These are phyloP conservation scores for Cadophora sp. DNA, from an alignment of 2,329 filamentous ascomycete species.

Conservation along the genomic window DNA sequence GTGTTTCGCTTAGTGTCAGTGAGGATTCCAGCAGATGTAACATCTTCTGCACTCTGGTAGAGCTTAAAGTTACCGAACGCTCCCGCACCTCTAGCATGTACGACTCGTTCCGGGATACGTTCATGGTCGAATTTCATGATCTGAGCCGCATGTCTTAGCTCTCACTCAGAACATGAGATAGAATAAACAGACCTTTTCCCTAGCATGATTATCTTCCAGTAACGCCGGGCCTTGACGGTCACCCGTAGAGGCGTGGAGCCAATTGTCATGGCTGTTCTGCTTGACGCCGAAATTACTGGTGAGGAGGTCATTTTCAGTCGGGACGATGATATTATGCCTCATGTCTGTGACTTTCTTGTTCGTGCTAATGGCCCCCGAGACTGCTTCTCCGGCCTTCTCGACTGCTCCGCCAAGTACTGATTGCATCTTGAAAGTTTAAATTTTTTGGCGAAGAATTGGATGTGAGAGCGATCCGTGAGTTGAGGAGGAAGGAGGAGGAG, in stretches of 20 bases:
- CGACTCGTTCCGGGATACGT: slow-evolving; percentile 69
- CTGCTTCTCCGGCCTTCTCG: slow-evolving; percentile 31
- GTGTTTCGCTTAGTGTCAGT: slow-evolving; percentile 73
- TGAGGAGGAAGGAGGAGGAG: neutral
- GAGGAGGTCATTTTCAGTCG: slow-evolving; percentile 63
- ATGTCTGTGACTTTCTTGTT: slow-evolving; percentile 42
- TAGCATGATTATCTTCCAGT: slow-evolving; percentile 73
- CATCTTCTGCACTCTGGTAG: slow-evolving; percentile 66
- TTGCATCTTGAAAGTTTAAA: slow-evolving; percentile 38
- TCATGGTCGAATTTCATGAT: slow-evolving; percentile 80
- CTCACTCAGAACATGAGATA: neutral
- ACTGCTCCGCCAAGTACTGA: slow-evolving; percentile 25
- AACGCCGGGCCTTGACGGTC: slow-evolving; percentile 71
- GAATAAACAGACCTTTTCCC: slow-evolving; percentile 68
- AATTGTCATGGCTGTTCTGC: slow-evolving; percentile 76
- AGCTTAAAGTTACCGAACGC: slow-evolving; percentile 73
- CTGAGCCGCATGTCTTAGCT: slow-evolving; percentile 47
- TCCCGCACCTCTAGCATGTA: slow-evolving; percentile 69
- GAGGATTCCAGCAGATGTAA: slow-evolving; percentile 67
- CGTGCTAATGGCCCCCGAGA: slow-evolving; percentile 31
- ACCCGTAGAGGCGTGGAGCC: slow-evolving; percentile 70
- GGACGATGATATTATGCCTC: slow-evolving; percentile 59
- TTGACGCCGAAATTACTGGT: slow-evolving; percentile 82
- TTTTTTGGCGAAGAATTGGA: neutral
- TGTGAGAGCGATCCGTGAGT: slow-evolving; percentile 18